phyloP scores from a whole-genome alignment of 352 stramenopile genomes.

The Phytophthora ramorum region DNA sequence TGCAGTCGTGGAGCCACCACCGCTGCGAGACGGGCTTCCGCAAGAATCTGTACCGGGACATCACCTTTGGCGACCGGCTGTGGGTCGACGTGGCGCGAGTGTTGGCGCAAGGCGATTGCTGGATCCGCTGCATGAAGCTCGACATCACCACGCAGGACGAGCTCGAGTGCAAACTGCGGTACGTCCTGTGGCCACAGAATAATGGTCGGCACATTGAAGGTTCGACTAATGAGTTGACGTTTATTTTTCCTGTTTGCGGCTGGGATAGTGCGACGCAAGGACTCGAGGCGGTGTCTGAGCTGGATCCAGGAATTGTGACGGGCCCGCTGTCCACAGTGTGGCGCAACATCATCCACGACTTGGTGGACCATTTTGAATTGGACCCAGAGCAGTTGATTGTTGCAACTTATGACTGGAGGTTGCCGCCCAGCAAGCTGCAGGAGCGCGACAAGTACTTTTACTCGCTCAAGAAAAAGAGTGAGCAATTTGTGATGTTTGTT shows the following conservation, averaged over 20 bases:
- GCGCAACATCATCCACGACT: constrained; percentile 66
- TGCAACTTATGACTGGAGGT: constrained; percentile 81
- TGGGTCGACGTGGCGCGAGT: constrained; percentile 81
- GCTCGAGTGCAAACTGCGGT: constrained; percentile 79
- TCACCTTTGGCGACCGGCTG: constrained; percentile 78
- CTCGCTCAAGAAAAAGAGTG: constrained; percentile 76
- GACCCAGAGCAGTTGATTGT: constrained; percentile 76
- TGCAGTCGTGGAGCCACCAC: constrained; percentile 74
- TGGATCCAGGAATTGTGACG: constrained; percentile 80
- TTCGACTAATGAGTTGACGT: constrained; percentile 14
- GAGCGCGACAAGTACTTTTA: constrained; percentile 80
- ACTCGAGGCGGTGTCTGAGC: constrained; percentile 66
- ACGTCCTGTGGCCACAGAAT: constrained; percentile 1
- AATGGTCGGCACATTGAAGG: constrained; percentile 1
- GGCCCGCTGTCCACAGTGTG: constrained; percentile 79
- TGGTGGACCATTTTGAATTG: constrained; percentile 74
- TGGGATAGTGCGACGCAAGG: constrained; percentile 46
- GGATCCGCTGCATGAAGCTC: constrained; percentile 80
- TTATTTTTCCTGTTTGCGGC: constrained; percentile 20
- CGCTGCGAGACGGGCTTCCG: constrained; percentile 68
- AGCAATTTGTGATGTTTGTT: constrained; percentile 9
- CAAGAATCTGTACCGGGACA: constrained; percentile 80
- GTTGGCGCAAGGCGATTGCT: constrained; percentile 78
- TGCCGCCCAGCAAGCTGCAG: constrained; percentile 76
- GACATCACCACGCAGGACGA: constrained; percentile 73